Evolutionary conservation across 2,329 filamentous ascomycete species (phyloP).

Genomic region (Diaporthe australafricana): DNA sequence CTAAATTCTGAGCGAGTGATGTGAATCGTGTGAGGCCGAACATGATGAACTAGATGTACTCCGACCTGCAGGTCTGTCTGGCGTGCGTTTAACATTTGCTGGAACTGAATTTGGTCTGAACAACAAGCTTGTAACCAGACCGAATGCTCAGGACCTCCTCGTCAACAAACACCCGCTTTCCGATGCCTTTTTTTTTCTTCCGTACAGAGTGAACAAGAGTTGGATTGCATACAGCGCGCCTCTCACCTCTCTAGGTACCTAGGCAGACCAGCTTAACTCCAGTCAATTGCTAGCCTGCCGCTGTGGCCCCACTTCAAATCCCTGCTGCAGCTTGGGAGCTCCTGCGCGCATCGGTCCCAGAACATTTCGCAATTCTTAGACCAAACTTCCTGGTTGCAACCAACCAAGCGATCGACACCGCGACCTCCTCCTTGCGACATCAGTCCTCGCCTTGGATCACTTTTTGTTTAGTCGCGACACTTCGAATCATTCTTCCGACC

Average conservation of each 20-base stretch:
- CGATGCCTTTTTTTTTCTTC: neutral
- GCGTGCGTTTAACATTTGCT: too few species aligned
- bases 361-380: conserved; percentile 16
- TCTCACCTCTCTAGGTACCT: too few species aligned
- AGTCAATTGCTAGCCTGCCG: conserved; percentile 28
- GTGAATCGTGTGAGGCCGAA: neutral
- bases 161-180: too few species aligned
- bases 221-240: too few species aligned
- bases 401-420: neutral
- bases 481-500: neutral
- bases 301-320: conserved; percentile 8
- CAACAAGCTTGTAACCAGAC: neutral
- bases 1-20: neutral
- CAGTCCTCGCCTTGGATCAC: neutral
- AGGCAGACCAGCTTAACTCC: too few species aligned
- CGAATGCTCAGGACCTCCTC: too few species aligned
- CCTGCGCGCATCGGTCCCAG: neutral
- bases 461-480: neutral
- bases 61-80: too few species aligned
- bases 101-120: too few species aligned
- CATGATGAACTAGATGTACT: neutral
- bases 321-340: conserved; percentile 22
- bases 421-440: neutral
- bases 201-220: neutral
- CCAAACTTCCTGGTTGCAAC: neutral